Conservation (phyloP, 345 rosid species). For the Pistacia integerrima region DNA sequence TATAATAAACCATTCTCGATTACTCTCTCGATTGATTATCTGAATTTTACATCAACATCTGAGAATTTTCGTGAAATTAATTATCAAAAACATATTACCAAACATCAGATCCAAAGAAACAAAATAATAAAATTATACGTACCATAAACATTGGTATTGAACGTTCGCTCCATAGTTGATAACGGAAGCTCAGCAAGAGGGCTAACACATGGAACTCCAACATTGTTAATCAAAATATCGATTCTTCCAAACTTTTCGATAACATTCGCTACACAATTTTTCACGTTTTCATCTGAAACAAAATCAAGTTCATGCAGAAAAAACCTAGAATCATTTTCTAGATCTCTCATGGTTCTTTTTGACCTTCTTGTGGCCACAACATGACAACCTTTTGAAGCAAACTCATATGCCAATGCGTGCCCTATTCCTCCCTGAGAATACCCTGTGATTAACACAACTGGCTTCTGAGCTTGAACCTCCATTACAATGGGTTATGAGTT, state of each 20-base stretch:
- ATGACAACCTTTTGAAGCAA: conserved; percentile 54
- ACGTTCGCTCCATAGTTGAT: conserved; percentile 57
- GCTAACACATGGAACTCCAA: conserved; percentile 80
- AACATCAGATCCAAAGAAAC: too few species aligned
- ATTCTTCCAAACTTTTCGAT: conserved; percentile 61
- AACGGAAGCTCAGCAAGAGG: conserved; percentile 81
- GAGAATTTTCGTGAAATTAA: not conserved
- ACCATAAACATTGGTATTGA: conserved; percentile 77
- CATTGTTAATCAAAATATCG: conserved; percentile 85
- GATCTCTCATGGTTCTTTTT: conserved; percentile 59
- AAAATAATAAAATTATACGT: conserved; percentile 11
- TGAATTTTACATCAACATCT: too few species aligned
- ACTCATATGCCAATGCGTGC: conserved; percentile 75
- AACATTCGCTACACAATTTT: conserved; percentile 42
- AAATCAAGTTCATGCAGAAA: conserved; percentile 69
- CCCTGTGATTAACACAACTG: conserved; percentile 80
- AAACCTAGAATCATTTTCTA: conserved; percentile 64
- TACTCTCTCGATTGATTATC: not conserved
- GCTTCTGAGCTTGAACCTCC: conserved; percentile 35
- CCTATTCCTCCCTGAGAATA: conserved; percentile 87
- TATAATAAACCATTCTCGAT: too few species aligned
- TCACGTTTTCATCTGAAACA: conserved; percentile 61
- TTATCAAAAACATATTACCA: not conserved
- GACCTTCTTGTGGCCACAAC: conserved; percentile 84
- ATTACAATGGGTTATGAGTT: conserved; percentile 6